A percentile compares a stretch with the other conserved stretches of the same genome.
phyloP scores from a whole-genome alignment of 768 basidiomycete genomes.

The Suillus paluster region DNA sequence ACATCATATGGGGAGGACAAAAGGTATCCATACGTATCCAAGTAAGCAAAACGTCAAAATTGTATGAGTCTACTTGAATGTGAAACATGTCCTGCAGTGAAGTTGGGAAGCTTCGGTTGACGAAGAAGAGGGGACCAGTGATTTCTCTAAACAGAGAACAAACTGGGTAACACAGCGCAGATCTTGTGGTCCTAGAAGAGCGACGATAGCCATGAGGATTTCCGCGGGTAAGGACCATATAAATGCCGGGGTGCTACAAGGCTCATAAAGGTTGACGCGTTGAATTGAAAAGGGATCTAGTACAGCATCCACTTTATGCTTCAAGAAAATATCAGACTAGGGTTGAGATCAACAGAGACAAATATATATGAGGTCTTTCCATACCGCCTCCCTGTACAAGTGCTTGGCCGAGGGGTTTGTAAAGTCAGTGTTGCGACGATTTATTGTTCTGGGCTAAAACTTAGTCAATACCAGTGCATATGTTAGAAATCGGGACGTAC shows the following conservation, averaged over 20 bases:
- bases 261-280: too few relatives aligned
- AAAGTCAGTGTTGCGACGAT: not conserved
- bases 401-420: not conserved
- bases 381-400: not conserved
- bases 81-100: too few relatives aligned
- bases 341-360: not conserved
- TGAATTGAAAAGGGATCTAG: too few relatives aligned
- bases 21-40: too few relatives aligned
- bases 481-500: not conserved
- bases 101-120: too few relatives aligned
- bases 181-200: not conserved
- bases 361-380: not conserved
- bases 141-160: not conserved
- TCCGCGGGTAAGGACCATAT: not conserved
- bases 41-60: too few relatives aligned
- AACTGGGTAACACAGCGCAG: not conserved
- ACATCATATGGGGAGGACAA: too few relatives aligned
- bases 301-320: too few relatives aligned
- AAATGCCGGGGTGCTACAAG: accelerated
- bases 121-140: too few relatives aligned
- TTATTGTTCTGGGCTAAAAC: not conserved
- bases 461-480: not conserved
- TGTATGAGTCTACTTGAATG: too few relatives aligned
- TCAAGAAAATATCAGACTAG: not conserved
- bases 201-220: not conserved